Evolutionary conservation across 805 yeast genomes (phyloP).

Genomic region (Yarrowia sp.): DNA sequence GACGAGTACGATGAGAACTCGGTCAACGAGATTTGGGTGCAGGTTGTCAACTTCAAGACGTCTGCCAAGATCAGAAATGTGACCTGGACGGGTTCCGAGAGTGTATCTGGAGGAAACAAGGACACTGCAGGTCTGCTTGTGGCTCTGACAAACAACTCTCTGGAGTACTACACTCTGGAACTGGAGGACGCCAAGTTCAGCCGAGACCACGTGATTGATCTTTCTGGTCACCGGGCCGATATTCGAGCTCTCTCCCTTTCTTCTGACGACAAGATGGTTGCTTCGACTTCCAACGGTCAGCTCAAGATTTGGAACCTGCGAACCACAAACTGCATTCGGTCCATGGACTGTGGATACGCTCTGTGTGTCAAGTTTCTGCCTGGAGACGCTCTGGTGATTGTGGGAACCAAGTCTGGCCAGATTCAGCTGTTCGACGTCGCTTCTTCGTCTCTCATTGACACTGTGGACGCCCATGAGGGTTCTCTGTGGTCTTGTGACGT

Average conservation of each 20-base stretch:
- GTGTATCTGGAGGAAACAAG: conserved; percentile 44
- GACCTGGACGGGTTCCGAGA: conserved; percentile 57
- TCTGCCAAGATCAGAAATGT: conserved; percentile 67
- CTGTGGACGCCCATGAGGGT: conserved; percentile 72
- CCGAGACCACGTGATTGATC: conserved; percentile 65
- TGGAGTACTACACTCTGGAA: conserved; percentile 69
- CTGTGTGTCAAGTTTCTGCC: conserved; percentile 82
- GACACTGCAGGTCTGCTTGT: conserved; percentile 62
- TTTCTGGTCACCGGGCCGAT: conserved; percentile 89
- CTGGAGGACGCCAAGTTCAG: conserved; percentile 59
- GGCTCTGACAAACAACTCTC: conserved; percentile 73
- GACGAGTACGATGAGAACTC: conserved; percentile 52
- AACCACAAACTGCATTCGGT: conserved; percentile 77
- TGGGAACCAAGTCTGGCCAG: conserved; percentile 88
- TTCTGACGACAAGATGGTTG: conserved; percentile 77
- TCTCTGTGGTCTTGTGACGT: conserved; percentile 93
- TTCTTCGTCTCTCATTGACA: conserved; percentile 73
- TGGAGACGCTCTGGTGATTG: conserved; percentile 85
- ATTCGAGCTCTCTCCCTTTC: conserved; percentile 83
- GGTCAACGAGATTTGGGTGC: conserved; percentile 59
- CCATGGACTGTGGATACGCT: conserved; percentile 89
- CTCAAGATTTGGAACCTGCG: conserved; percentile 87
- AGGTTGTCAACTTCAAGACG: conserved; percentile 72
- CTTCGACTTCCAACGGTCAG: conserved; percentile 89
- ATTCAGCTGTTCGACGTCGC: conserved; percentile 87